A percentile compares a stretch with the other conserved stretches of the same genome.
Evolutionary conservation across 2,329 filamentous ascomycete species (phyloP).

Genomic region (Alternaria brassicae): DNA sequence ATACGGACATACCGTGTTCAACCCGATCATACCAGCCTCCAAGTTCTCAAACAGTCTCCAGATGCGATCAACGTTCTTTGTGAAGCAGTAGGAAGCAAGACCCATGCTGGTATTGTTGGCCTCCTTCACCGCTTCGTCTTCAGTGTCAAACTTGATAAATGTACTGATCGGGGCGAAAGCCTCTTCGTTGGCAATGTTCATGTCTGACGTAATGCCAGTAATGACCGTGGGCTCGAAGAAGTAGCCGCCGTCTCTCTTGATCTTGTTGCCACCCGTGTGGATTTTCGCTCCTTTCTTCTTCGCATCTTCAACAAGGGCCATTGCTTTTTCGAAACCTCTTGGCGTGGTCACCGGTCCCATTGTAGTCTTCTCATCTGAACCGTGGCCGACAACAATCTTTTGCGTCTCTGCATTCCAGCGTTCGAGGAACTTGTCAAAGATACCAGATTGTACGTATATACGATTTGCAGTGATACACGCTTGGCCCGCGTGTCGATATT

Average conservation of each 20-base stretch:
- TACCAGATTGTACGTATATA: constrained; percentile 68
- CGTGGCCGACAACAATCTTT: constrained; percentile 67
- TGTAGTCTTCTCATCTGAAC: constrained; percentile 62
- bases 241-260: constrained; percentile 62
- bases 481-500: constrained; percentile 68
- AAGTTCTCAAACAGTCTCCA: constrained; percentile 72
- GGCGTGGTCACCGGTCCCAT: constrained; percentile 68
- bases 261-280: constrained; percentile 65
- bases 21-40: constrained; percentile 73
- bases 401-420: constrained; percentile 61
- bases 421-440: constrained; percentile 68
- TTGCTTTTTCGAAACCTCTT: constrained; percentile 63
- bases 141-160: constrained; percentile 69
- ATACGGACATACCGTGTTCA: constrained; percentile 62
- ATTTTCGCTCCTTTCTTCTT: constrained; percentile 67
- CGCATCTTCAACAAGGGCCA: constrained; percentile 69
- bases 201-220: constrained; percentile 63
- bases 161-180: constrained; percentile 71
- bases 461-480: constrained; percentile 71
- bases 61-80: constrained; percentile 70
- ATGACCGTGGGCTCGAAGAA: constrained; percentile 76
- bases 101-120: constrained; percentile 71
- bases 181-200: constrained; percentile 66
- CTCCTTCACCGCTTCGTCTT: constrained; percentile 66
- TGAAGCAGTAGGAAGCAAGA: constrained; percentile 72